Evolutionary conservation across 1,139 yeast genomes (phyloP).

Genomic region (Debaryomycetaceae sp.): DNA sequence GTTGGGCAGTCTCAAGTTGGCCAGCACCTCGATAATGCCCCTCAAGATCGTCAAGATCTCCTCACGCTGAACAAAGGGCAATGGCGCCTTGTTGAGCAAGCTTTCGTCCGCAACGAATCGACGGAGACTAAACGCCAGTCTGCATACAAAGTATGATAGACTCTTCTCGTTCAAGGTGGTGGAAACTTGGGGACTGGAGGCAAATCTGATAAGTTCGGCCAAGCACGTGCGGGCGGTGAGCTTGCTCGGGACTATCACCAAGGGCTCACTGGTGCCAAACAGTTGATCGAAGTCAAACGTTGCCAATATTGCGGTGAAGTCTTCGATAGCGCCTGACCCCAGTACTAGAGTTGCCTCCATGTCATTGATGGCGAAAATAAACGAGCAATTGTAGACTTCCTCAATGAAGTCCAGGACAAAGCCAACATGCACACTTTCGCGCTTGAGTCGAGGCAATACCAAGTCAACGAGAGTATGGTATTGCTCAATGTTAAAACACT

Average conservation of each 20-base stretch:
- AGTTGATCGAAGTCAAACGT: slow-evolving; percentile 22
- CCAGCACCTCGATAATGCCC: slow-evolving; percentile 19
- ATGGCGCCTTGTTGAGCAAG: slow-evolving; percentile 27
- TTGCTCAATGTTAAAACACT: slow-evolving; percentile 43
- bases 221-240: slow-evolving; percentile 30
- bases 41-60: slow-evolving; percentile 25
- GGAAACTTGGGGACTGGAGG: slow-evolving; percentile 6
- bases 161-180: slow-evolving; percentile 14
- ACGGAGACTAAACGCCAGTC: slow-evolving; percentile 32
- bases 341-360: slow-evolving; percentile 19
- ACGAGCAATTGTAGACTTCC: slow-evolving; percentile 29
- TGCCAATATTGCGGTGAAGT: slow-evolving; percentile 16
- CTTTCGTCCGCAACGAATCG: slow-evolving; percentile 32
- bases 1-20: background rate
- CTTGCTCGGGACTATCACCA: slow-evolving; percentile 19
- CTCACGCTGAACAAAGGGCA: slow-evolving; percentile 32
- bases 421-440: too few species aligned
- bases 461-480: slow-evolving; percentile 39
- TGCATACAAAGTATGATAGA: slow-evolving; percentile 21
- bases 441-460: slow-evolving; percentile 40
- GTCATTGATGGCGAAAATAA: slow-evolving; percentile 29
- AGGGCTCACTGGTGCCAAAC: slow-evolving; percentile 32
- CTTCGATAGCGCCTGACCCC: slow-evolving; percentile 8
- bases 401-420: slow-evolving; percentile 35
- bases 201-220: slow-evolving; percentile 25